These are phyloP conservation scores for Piper longum DNA, from an alignment of 164 flowering plant genomes.

Conservation along the genomic window DNA sequence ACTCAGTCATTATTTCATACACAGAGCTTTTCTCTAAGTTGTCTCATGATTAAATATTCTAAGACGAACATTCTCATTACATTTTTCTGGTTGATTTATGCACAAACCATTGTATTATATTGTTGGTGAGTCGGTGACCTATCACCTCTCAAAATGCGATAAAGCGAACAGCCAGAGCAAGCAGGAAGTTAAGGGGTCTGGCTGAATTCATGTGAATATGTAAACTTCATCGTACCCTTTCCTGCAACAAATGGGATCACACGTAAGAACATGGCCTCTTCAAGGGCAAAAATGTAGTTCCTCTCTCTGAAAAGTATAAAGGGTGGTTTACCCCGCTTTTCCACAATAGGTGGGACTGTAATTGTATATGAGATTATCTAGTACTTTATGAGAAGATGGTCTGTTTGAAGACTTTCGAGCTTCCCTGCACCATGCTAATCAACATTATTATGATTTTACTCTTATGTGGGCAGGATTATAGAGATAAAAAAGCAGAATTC, in stretches of 20 bases:
- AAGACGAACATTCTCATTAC: too few species aligned
- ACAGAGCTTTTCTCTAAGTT: too few species aligned
- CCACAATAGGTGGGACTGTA: constrained; percentile 89
- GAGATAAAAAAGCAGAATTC: too few species aligned
- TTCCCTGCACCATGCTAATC: constrained; percentile 43
- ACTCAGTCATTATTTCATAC: too few species aligned
- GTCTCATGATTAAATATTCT: too few species aligned
- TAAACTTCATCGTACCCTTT: constrained; percentile 79
- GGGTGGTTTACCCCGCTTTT: constrained; percentile 60
- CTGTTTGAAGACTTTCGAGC: constrained; percentile 77
- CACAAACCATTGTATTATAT: too few species aligned
- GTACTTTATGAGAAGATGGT: constrained; percentile 47
- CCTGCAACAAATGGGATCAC: constrained; percentile 24
- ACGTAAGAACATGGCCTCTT: not conserved
- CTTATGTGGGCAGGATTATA: too few species aligned
- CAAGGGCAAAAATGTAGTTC: not conserved
- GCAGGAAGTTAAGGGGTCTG: not conserved
- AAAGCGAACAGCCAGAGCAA: not conserved
- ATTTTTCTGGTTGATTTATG: too few species aligned
- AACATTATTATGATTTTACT: not conserved
- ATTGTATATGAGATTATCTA: constrained; percentile 81
- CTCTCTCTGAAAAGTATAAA: not conserved
- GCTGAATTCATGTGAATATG: constrained; percentile 26
- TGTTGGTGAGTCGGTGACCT: too few species aligned
- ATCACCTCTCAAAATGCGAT: too few species aligned